Base-by-base conservation (phyloP, 768 basidiomycete species). In the Mycena vitilis region DNA sequence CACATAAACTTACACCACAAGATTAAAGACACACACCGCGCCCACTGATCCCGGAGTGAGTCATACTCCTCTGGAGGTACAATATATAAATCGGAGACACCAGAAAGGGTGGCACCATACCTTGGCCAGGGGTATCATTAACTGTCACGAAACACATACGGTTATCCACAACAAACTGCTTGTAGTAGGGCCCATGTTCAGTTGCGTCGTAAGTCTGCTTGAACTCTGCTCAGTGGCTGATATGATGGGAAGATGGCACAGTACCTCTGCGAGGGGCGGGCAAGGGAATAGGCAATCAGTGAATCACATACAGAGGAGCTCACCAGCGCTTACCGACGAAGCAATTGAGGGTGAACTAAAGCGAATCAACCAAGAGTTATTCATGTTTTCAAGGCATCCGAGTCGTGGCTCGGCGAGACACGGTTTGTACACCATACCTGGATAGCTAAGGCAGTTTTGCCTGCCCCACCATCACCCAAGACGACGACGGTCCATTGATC, bases 141-240 rank as follows among this genome's bases (percentile, higher is more conserved):
- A 98, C 95, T 80, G 98, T 96, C 72, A 98, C 89, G 78, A 96
- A 93, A 81, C 95, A 96, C 89, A 96, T 96, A 74, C 91, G 88
- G 77, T 95, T 95, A 80, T 97, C 96, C 71, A 98, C 95, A 63
- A 96, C 90, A 73, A 96, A 87, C 78, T 96, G 95, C 79, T 96
- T 97, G 75, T 96, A 88, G 82, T 98, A 98, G 70, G 95, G 95
- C 79, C 97, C 96, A 82, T 98, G 96, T 88, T 98, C 98, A 74
- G 96, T 98, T 64, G 96, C 96, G 83, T 98, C 96, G 80, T 98
- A 98, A 59, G 95, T 95, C 95, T 97, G 71, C 2, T 10, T 16
- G 64, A 47, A 3, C 30, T 62, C 51, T 71, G 58, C 48, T 72
- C 36, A 66, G 63, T 48, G 30, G 68, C 72, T 48, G 75, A 68